These are phyloP conservation scores for Chytridium lagenaria DNA, from an alignment of 371 early-diverging fungal genomes.

Conservation along the genomic window DNA sequence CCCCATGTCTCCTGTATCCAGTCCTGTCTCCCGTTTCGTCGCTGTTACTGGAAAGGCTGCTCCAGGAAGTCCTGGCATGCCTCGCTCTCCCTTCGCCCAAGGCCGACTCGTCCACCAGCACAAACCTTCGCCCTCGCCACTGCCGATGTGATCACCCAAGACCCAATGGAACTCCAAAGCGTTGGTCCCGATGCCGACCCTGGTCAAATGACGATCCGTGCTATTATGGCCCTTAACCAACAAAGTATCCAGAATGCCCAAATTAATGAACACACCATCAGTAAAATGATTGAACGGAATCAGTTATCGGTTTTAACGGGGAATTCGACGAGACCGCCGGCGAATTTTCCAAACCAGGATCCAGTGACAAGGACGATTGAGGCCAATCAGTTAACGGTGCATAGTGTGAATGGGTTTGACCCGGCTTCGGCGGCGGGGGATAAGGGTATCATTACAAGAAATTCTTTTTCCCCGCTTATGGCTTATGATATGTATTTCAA, in stretches of 20 bases:
- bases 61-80: background rate
- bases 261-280: constrained; percentile 70
- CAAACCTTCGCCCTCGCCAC: constrained; percentile 46
- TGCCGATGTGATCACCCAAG: constrained; percentile 42
- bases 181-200: background rate
- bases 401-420: constrained; percentile 60
- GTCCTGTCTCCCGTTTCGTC: constrained; percentile 3
- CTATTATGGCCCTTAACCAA: constrained; percentile 39
- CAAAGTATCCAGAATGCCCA: constrained; percentile 45
- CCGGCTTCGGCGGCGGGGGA: constrained; percentile 26
- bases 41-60: background rate
- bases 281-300: constrained; percentile 69
- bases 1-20: constrained; percentile 21
- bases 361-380: constrained; percentile 67
- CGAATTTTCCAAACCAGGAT: constrained; percentile 61
- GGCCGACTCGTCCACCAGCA: constrained; percentile 11
- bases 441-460: constrained; percentile 31
- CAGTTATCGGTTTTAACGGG: constrained; percentile 63
- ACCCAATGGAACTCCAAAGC: constrained; percentile 20
- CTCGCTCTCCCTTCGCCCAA: constrained; percentile 18
- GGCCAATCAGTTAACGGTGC: constrained; percentile 72
- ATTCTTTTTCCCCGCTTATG: constrained; percentile 25
- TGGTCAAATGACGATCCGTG: constrained; percentile 55
- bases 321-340: constrained; percentile 45
- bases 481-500: constrained; percentile 40